Percentiles rank a stretch among this genome's conserved stretches.
phyloP scores from a whole-genome alignment of 441 rosid species.

The Metrosideros polymorpha region DNA sequence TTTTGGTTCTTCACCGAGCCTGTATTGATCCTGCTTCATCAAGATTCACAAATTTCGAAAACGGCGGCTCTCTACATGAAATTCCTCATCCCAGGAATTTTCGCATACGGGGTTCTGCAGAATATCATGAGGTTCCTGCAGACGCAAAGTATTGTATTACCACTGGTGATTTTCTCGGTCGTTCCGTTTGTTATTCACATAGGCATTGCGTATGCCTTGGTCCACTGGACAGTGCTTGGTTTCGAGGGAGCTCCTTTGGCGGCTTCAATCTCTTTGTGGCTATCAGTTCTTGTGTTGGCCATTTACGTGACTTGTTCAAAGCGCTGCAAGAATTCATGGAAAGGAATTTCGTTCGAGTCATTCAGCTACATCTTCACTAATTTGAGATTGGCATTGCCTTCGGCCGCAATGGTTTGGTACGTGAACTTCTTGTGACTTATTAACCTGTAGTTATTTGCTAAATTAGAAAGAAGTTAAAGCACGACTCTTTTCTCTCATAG shows the following conservation, averaged over 20 bases:
- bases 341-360: constrained; percentile 44
- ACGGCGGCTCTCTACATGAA: constrained; percentile 44
- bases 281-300: constrained; percentile 30
- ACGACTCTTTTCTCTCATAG: background rate
- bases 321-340: constrained; percentile 54
- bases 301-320: constrained; percentile 32
- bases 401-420: constrained; percentile 88
- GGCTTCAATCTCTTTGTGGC: constrained; percentile 62
- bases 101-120: constrained; percentile 63
- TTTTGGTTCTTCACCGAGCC: constrained; percentile 51
- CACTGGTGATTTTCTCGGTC: constrained; percentile 35
- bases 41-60: constrained; percentile 37
- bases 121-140: constrained; percentile 62
- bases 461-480: background rate
- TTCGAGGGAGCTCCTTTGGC: constrained; percentile 69
- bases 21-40: constrained; percentile 33
- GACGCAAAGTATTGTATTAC: constrained; percentile 53
- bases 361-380: constrained; percentile 15
- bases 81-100: constrained; percentile 59
- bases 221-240: constrained; percentile 30
- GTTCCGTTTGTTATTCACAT: constrained; percentile 37
- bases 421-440: background rate
- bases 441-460: background rate
- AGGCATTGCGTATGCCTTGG: constrained; percentile 30
- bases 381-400: constrained; percentile 58